Evolutionary conservation across 345 rosid genomes (phyloP), one percentile per base, ranked within the genome.

Genomic region (Dovyalis caffra): DNA sequence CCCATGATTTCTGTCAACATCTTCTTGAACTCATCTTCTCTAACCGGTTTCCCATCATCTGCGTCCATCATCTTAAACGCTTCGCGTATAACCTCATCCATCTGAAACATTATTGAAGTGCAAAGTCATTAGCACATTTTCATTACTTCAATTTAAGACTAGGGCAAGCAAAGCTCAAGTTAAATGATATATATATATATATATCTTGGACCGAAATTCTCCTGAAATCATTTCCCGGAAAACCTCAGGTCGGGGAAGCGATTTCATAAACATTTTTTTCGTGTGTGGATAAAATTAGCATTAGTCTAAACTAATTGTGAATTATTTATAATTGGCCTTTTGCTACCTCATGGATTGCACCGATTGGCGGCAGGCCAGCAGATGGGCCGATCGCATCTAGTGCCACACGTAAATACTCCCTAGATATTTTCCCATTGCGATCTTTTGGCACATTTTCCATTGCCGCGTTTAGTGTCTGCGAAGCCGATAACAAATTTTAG

Each of bases 1-100:
- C 95, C 97, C 77, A 96, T 79, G 70, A 93, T 83, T 80, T 88
- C 98, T 0, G 84, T 78, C 79, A 88, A 16, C 67, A 86, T 16
- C 79, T 90, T 96, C 88, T 90, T 93, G 80, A 93, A 93, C 71
- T 93, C 99, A 0, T 95, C 98, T 64, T 89, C 97, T 77, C 85
- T 96, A 73, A 90, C 86, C 69, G 76, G 61, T 78, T 89, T 96
- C 73, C 92, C 94, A 49, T 93, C 97, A 25, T 95, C 97, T 6
- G 83, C 90, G 18, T 76, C 79, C 78, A 88, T 78, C 93, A 85
- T 88, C 84, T 80, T 85, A 29, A 89, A 70, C 25, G 77, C 91
- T 53, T 88, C 93, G 14, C 25, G 76, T 4, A 88, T 71, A 64
- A 90, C 85, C 72, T 74, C 78, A 78, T 96, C 98, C 86, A 92